A percentile compares a stretch with the other conserved stretches of the same genome.
Evolutionary conservation across 495 filamentous ascomycete genomes (phyloP).

Genomic region (Elasticomyces elasticus): DNA sequence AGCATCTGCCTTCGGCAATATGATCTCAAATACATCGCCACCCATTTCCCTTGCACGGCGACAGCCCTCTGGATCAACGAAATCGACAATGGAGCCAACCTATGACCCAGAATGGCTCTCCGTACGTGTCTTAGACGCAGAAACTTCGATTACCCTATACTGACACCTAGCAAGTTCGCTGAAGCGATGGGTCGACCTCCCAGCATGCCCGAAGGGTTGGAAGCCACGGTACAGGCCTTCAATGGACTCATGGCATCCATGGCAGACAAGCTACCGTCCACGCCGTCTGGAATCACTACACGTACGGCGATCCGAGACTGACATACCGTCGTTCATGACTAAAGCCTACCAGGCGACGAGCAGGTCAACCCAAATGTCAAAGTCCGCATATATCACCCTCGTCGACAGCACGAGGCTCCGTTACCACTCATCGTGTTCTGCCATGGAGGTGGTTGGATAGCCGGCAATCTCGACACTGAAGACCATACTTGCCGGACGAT

Average conservation of each 20-base stretch:
- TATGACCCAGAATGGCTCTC: too few relatives aligned
- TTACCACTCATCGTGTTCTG: slow-evolving; percentile 3
- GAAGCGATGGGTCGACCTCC: not conserved
- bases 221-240: not conserved
- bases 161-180: not conserved
- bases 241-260: not conserved
- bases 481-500: slow-evolving; percentile 4
- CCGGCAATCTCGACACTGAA: slow-evolving; percentile 8
- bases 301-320: not conserved
- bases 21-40: too few relatives aligned
- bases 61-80: too few relatives aligned
- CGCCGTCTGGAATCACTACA: not conserved
- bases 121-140: too few relatives aligned
- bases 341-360: not conserved
- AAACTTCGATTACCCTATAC: too few relatives aligned
- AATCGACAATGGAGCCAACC: too few relatives aligned
- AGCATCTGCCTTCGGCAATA: too few relatives aligned
- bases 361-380: not conserved
- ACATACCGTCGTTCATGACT: not conserved
- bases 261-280: not conserved
- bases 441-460: slow-evolving; percentile 8
- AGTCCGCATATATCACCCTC: slow-evolving; percentile 6
- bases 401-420: not conserved
- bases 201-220: not conserved
- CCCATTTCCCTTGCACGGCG: too few relatives aligned